These are phyloP conservation scores for Eucalyptus cloeziana DNA, from an alignment of 345 rosid genomes.

Conservation along the genomic window DNA sequence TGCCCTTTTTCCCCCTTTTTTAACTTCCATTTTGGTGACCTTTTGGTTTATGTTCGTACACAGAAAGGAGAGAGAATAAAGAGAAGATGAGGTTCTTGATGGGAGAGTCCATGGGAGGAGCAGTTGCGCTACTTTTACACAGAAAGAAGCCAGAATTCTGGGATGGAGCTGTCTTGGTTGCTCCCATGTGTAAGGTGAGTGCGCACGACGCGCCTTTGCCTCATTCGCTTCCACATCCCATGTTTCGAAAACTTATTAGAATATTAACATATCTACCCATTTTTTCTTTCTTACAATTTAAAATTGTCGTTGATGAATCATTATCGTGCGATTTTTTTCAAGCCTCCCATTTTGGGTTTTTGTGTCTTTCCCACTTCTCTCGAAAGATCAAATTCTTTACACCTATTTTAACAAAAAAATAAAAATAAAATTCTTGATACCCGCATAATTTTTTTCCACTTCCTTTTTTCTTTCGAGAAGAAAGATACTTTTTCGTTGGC, in stretches of 20 bases:
- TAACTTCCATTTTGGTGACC: not conserved
- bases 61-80: slow-evolving; percentile 44
- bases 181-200: slow-evolving; percentile 90
- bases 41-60: not conserved
- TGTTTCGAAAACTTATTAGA: not conserved
- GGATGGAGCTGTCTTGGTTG: slow-evolving; percentile 74
- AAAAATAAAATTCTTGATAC: not conserved
- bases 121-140: slow-evolving; percentile 46
- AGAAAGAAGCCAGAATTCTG: slow-evolving; percentile 55
- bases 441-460: not conserved
- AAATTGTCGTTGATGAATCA: not conserved
- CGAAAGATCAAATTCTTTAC: not conserved
- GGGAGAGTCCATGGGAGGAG: slow-evolving; percentile 96
- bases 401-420: too few relatives aligned
- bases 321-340: not conserved
- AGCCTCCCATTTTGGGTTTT: not conserved
- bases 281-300: not conserved
- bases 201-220: not conserved
- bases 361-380: not conserved
- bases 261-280: not conserved
- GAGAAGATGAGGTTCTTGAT: slow-evolving; percentile 55
- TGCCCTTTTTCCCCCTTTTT: not conserved
- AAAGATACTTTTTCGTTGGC: not conserved
- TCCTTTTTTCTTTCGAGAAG: not conserved
- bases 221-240: not conserved